These are phyloP conservation scores for Phytomonas sp. DNA, from an alignment of 208 protist species.

Conservation along the genomic window DNA sequence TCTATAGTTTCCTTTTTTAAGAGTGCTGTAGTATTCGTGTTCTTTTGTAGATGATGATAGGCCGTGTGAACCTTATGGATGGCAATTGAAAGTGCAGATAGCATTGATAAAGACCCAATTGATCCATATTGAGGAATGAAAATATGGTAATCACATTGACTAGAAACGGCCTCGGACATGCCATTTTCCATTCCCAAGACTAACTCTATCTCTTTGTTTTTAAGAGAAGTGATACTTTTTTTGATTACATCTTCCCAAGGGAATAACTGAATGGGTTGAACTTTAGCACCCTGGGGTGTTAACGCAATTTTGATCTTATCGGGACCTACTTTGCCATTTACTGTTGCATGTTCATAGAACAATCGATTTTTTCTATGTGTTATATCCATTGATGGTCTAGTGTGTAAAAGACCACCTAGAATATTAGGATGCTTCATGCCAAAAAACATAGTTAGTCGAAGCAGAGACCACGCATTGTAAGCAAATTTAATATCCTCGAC, in stretches of 20 bases:
- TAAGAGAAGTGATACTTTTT: background rate
- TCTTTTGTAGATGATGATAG: background rate
- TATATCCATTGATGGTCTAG: slow-evolving; percentile 70
- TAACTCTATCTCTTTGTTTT: slow-evolving; percentile 30
- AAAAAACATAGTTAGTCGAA: slow-evolving; percentile 73
- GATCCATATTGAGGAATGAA: slow-evolving; percentile 85
- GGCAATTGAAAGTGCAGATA: slow-evolving; percentile 68
- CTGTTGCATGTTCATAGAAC: slow-evolving; percentile 57
- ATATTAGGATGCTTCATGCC: slow-evolving; percentile 52
- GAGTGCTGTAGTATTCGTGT: background rate
- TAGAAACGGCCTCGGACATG: slow-evolving; percentile 25
- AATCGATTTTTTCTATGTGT: slow-evolving; percentile 47
- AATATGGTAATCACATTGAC: slow-evolving; percentile 37
- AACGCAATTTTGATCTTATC: slow-evolving; percentile 39
- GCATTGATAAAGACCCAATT: slow-evolving; percentile 78
- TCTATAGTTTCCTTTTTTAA: background rate
- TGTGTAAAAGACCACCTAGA: slow-evolving; percentile 36
- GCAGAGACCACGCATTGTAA: slow-evolving; percentile 76
- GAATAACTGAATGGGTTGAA: slow-evolving; percentile 39
- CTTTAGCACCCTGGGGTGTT: slow-evolving; percentile 47
- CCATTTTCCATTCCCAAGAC: slow-evolving; percentile 86
- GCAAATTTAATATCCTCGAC: slow-evolving; percentile 87
- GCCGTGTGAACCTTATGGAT: slow-evolving; percentile 24
- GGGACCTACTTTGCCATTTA: slow-evolving; percentile 18
- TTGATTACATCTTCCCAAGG: slow-evolving; percentile 14